Percentiles rank a stretch among this genome's conserved stretches.
These are phyloP conservation scores for Boeremia lycopersici DNA, from an alignment of 2,329 filamentous ascomycete genomes.

Conservation along the genomic window DNA sequence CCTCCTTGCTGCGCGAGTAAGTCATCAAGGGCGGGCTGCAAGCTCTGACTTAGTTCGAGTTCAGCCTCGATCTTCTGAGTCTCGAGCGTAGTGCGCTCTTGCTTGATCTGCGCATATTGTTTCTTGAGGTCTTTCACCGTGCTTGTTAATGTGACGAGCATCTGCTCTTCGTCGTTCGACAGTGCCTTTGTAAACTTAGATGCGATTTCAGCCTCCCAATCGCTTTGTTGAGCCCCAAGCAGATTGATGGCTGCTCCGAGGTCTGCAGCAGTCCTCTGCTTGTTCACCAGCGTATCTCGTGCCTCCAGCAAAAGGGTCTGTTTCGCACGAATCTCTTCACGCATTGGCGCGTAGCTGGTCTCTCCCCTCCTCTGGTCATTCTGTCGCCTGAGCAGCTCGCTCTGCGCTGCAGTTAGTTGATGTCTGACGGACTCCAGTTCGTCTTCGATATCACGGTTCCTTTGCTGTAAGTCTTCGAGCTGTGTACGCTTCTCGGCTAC, in stretches of 20 bases:
- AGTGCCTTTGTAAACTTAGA: constrained; percentile 93
- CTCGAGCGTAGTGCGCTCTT: constrained; percentile 76
- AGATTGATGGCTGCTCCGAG: constrained; percentile 65
- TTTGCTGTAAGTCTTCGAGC: constrained; percentile 69
- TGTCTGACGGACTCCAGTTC: constrained; percentile 83
- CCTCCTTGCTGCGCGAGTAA: constrained; percentile 58
- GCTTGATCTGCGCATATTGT: constrained; percentile 76
- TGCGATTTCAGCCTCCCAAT: constrained; percentile 78
- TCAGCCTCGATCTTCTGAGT: constrained; percentile 82
- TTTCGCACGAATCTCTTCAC: constrained; percentile 76
- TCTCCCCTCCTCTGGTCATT: constrained; percentile 79
- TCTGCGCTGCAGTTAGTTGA: constrained; percentile 84
- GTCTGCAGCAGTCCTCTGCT: constrained; percentile 67
- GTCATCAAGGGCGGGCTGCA: constrained; percentile 85
- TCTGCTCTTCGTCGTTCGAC: constrained; percentile 78
- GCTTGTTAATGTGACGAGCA: constrained; percentile 73
- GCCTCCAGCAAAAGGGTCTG: constrained; percentile 75
- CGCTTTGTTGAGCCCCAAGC: constrained; percentile 74
- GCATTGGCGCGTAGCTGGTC: constrained; percentile 79
- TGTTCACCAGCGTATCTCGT: constrained; percentile 74
- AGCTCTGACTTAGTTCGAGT: constrained; percentile 84
- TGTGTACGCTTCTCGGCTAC: constrained; percentile 77
- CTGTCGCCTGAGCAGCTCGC: constrained; percentile 81
- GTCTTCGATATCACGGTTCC: constrained; percentile 68
- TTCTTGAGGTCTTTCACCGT: constrained; percentile 76